Evolutionary conservation across 805 yeast species (phyloP).

Genomic region (Komagataella populi): DNA sequence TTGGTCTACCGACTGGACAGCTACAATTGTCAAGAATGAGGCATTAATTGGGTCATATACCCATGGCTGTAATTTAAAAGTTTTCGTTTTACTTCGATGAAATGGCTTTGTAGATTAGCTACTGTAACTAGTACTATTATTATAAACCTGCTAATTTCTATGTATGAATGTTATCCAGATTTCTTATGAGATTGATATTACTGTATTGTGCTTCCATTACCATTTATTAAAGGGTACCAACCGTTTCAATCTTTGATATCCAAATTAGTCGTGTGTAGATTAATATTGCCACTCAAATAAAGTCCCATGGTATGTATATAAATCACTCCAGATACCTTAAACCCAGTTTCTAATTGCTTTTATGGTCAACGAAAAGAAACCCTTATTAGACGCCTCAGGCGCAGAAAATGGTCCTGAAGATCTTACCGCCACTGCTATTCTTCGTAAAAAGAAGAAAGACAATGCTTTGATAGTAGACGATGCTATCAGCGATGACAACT

Average conservation of each 20-base stretch:
- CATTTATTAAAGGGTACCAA: no score
- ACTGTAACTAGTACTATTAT: no score
- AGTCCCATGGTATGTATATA: background rate
- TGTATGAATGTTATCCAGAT: background rate
- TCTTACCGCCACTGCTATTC: conserved; percentile 87
- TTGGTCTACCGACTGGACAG: background rate
- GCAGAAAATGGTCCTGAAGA: conserved; percentile 19
- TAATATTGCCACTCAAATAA: background rate
- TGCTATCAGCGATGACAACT: conserved; percentile 93
- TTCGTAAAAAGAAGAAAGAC: conserved; percentile 95
- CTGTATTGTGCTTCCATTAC: no score
- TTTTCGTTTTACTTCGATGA: background rate
- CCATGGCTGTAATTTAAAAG: background rate
- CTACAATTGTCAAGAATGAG: background rate
- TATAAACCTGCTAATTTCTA: background rate
- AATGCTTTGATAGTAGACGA: conserved; percentile 90
- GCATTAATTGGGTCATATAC: background rate
- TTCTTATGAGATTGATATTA: no score
- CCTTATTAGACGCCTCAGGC: conserved; percentile 23
- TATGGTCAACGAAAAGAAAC: conserved; percentile 20
- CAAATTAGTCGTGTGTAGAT: background rate
- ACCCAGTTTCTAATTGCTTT: background rate
- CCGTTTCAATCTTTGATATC: background rate
- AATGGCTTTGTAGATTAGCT: background rate
- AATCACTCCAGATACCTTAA: background rate